Evolutionary conservation across 1,139 yeast species (phyloP).

Genomic region (Candida sp.): DNA sequence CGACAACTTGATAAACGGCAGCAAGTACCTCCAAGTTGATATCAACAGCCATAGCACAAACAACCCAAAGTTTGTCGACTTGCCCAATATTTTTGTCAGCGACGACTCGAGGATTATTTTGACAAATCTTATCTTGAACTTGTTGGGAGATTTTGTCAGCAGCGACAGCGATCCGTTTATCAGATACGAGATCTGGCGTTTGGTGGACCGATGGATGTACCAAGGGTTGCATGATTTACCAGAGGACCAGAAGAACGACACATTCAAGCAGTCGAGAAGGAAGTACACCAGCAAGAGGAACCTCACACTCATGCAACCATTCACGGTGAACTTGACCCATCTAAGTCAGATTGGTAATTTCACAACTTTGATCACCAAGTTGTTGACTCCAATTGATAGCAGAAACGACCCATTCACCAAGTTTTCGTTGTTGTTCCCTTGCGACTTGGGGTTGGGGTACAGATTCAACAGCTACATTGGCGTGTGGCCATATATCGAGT

Average conservation of each 20-base stretch:
- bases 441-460: conserved; percentile 62
- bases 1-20: conserved; percentile 40
- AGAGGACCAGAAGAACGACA: conserved; percentile 14
- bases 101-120: conserved; percentile 42
- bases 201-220: conserved; percentile 78
- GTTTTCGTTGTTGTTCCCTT: conserved; percentile 59
- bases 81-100: conserved; percentile 31
- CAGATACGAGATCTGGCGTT: conserved; percentile 66
- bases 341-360: conserved; percentile 69
- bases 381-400: conserved; percentile 28
- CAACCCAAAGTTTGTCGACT: conserved; percentile 23
- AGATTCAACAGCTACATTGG: conserved; percentile 59
- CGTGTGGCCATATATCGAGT: conserved; percentile 82
- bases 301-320: conserved; percentile 37
- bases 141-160: conserved; percentile 55
- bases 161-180: conserved; percentile 31
- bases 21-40: conserved; percentile 17
- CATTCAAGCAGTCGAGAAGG: conserved; percentile 16
- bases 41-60: conserved; percentile 17
- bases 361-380: conserved; percentile 48
- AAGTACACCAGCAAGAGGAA: conserved; percentile 28
- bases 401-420: conserved; percentile 38
- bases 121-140: conserved; percentile 36
- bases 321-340: conserved; percentile 36
- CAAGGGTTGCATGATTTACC: conserved; percentile 28